Conservation (phyloP, 2,329 filamentous ascomycete species). For the Aspergillus japonicus region DNA sequence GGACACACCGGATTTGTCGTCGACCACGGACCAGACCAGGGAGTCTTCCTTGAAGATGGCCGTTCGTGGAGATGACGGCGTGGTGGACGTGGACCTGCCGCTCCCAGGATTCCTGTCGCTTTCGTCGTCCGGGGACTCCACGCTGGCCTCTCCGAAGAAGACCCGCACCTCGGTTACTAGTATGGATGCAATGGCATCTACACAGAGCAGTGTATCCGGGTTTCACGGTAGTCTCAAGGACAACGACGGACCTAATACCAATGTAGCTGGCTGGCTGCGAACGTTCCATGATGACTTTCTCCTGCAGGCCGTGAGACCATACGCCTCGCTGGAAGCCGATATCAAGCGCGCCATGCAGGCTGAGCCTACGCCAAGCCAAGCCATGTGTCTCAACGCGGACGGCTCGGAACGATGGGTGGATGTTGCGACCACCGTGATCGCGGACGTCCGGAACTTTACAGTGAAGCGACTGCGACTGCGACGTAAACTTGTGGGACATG, state of each 20-base stretch:
- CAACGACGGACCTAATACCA: slow-evolving; percentile 50
- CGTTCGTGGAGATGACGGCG: slow-evolving; percentile 57
- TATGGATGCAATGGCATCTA: slow-evolving; percentile 50
- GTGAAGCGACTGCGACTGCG: slow-evolving; percentile 57
- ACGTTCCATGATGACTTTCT: slow-evolving; percentile 60
- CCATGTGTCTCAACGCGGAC: slow-evolving; percentile 35
- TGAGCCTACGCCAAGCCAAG: slow-evolving; percentile 48
- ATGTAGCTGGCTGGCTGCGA: slow-evolving; percentile 59
- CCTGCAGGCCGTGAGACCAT: slow-evolving; percentile 58
- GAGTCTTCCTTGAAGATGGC: slow-evolving; percentile 53
- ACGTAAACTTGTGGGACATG: slow-evolving; percentile 41
- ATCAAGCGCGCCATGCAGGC: slow-evolving; percentile 57
- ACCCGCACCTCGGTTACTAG: slow-evolving; percentile 52
- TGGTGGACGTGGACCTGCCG: slow-evolving; percentile 61
- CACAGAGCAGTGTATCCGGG: slow-evolving; percentile 42
- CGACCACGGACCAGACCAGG: slow-evolving; percentile 32
- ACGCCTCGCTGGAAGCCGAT: slow-evolving; percentile 52
- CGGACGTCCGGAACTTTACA: slow-evolving; percentile 54
- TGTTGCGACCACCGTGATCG: slow-evolving; percentile 57
- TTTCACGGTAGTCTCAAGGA: slow-evolving; percentile 33
- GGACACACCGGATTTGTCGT: slow-evolving; percentile 29
- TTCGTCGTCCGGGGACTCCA: slow-evolving; percentile 47
- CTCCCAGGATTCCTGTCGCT: slow-evolving; percentile 52
- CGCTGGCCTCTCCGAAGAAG: slow-evolving; percentile 43
- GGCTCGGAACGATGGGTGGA: slow-evolving; percentile 53